Evolutionary conservation across 352 stramenopile species (phyloP), one percentile per base, ranked within the genome.

Genomic region (Lagenidium sp.): DNA sequence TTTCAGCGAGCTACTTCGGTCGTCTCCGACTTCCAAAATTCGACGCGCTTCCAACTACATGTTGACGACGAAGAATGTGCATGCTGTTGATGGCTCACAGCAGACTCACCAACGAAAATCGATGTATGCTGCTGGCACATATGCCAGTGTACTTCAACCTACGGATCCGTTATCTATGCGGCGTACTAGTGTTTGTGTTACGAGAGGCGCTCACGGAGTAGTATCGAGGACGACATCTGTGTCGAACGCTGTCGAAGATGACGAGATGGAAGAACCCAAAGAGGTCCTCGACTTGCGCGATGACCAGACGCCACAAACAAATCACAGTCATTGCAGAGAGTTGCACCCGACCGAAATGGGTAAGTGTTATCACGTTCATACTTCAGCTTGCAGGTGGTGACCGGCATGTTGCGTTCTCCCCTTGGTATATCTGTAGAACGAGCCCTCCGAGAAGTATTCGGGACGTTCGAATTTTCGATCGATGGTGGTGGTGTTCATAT

Each of bases 401-500:
- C 31, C 15, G 29, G 15, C 29, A 15, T 35, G 10, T 39, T 39
- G 7, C 18, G 20, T 39, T 18, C 11, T 21, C 13, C 34, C 7
- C n/a, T 8, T 21, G 13, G 44, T 39, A 1, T 13, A 54, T 16
- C n/a, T 57, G 32, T 41, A 65, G 53, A 37, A 54, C 6, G 57
- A 65, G 28, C 60, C 4, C 44, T 86, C 10, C 41, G 47, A 6
- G 43, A 44, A 1, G 56, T 79, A 5, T 90, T 69, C 39, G 53
- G 77, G 8, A 65, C 55, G 1, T 52, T 90, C 22, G 60, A 82
- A 28, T 58, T 59, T 13, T 75, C 68, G 4, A 31, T 57, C 0
- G 72, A 85, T 21, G 58, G 60, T 13, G 57, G 58, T 6, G 65
- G 72, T 0, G 72, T 90, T 2, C 78, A 90, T 41, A 42, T 87